Percentiles rank a stretch among this genome's conserved stretches.
phyloP scores from a whole-genome alignment of 306 rosid genomes.

The Lablab purpureus region DNA sequence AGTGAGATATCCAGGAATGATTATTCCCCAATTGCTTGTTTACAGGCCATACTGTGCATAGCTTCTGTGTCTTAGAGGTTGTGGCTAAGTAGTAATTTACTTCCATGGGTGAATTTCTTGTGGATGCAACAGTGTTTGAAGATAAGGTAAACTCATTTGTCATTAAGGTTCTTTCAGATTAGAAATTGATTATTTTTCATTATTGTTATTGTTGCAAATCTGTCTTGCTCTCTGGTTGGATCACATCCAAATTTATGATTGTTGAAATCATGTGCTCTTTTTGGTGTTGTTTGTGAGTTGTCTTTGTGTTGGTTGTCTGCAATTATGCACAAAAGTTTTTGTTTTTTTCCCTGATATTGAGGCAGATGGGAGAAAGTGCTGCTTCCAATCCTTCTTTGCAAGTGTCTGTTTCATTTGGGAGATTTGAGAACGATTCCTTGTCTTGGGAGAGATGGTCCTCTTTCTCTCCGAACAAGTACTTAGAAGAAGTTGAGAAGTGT shows the following conservation, averaged over 20 bases:
- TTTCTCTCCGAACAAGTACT: conserved; percentile 89
- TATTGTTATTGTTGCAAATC: conserved; percentile 31
- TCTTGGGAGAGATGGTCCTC: conserved; percentile 99
- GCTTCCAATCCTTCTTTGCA: conserved; percentile 70
- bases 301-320: conserved; percentile 45
- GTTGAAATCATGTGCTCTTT: conserved; percentile 36
- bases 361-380: conserved; percentile 75
- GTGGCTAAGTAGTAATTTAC: conserved; percentile 46
- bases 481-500: conserved; percentile 96
- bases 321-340: conserved; percentile 48
- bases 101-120: conserved; percentile 67
- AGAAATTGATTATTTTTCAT: conserved; percentile 28
- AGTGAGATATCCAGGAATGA: conserved; percentile 62
- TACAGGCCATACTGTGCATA: conserved; percentile 33
- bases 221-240: conserved; percentile 34
- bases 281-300: conserved; percentile 46
- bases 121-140: conserved; percentile 54
- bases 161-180: conserved; percentile 41
- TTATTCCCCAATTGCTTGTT: conserved; percentile 43
- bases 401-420: conserved; percentile 92
- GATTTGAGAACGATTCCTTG: conserved; percentile 88
- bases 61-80: conserved; percentile 37
- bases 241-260: conserved; percentile 28
- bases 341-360: conserved; percentile 39
- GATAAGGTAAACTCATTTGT: conserved; percentile 65